These are phyloP conservation scores for Melanopsichium pennsylvanicum DNA, from an alignment of 1,284 basidiomycete species.

Conservation along the genomic window DNA sequence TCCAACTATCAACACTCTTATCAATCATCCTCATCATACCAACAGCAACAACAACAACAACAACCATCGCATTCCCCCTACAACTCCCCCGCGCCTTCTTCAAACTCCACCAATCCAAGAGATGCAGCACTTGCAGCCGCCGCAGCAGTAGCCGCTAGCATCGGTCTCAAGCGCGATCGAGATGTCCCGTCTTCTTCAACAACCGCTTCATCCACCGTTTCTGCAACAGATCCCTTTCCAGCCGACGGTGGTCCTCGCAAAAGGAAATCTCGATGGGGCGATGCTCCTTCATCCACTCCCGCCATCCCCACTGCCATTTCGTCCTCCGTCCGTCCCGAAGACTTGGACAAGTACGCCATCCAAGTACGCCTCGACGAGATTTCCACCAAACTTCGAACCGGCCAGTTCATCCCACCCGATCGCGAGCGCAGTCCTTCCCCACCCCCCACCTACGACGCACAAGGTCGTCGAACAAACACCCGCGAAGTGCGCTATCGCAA, in stretches of 20 bases:
- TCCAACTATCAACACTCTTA: constrained; percentile 10
- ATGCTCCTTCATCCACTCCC: constrained; percentile 50
- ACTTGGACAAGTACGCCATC: constrained; percentile 64
- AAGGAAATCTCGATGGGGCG: constrained; percentile 63
- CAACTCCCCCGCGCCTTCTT: constrained; percentile 9
- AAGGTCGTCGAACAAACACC: constrained; percentile 96
- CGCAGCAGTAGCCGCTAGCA: constrained; percentile 40
- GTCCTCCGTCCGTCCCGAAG: constrained; percentile 53
- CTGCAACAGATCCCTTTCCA: constrained; percentile 6
- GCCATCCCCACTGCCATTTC: constrained; percentile 59
- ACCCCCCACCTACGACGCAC: constrained; percentile 93
- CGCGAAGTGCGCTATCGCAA: constrained; percentile 97
- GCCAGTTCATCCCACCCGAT: constrained; percentile 95
- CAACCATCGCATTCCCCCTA: constrained; percentile 10
- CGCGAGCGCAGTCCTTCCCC: constrained; percentile 93
- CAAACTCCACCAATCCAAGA: constrained; percentile 22
- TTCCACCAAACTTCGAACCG: constrained; percentile 87
- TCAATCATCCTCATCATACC: constrained; percentile 4
- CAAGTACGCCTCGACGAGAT: constrained; percentile 86
- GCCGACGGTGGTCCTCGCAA: constrained; percentile 55
- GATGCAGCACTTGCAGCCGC: constrained; percentile 35
- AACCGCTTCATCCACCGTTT: constrained; percentile 4
- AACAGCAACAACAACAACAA: constrained; percentile 1
- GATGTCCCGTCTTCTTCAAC: constrained; percentile 9
- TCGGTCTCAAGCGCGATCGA: constrained; percentile 40